Base-by-base conservation (phyloP, 352 stramenopile genomes). In the Globisporangium splendens region DNA sequence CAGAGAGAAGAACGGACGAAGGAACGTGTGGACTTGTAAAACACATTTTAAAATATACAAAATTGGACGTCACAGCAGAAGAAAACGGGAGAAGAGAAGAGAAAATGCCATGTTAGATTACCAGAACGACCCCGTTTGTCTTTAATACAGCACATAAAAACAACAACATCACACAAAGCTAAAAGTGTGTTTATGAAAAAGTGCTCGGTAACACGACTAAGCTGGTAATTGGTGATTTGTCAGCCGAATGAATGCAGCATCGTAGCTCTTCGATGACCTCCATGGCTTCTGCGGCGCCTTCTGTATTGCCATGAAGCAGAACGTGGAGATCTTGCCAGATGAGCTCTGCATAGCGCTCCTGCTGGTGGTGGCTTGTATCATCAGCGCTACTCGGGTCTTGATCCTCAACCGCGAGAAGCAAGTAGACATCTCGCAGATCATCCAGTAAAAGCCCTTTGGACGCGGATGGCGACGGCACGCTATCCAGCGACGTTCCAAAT, bases 401-500 rank as follows among this genome's bases (percentile, higher is more conserved):
- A 8, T 22, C 47, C 13, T 24, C 18, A 21, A 61, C 11, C 41
- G 62, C 64, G 35, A 73, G 55, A 24, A 17, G 33, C 14, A 69
- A 35, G 8, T 85, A 87, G 15, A 76, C 59, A 8, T 76, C 72
- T 21, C 65, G 61, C 46, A 84, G 50, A 44, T 87, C 68, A 12
- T 76, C 70, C 11, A 69, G 22, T 2, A 62, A 68, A 18, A 86
- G 59, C 18, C 50, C 24, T 46, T 47, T 35, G 28, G 28, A 35
- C 24, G 5, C 24, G 24, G 5, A 31, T 31, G 24, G 5, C 24
- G 24, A 31, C 24, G 24, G 5, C 28, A 8, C 28, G 31, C 18
- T 38, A 18, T 18, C 20, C 3, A 28, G 8, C 38, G 56, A 35
- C 28, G 28, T 69, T 33, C 62, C 66, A 43, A 69, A 61, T 17